A percentile compares a stretch with the other conserved stretches of the same genome.
These are phyloP conservation scores for Solanum ossicruentum DNA, from an alignment of 257 asterid genomes.

Conservation along the genomic window DNA sequence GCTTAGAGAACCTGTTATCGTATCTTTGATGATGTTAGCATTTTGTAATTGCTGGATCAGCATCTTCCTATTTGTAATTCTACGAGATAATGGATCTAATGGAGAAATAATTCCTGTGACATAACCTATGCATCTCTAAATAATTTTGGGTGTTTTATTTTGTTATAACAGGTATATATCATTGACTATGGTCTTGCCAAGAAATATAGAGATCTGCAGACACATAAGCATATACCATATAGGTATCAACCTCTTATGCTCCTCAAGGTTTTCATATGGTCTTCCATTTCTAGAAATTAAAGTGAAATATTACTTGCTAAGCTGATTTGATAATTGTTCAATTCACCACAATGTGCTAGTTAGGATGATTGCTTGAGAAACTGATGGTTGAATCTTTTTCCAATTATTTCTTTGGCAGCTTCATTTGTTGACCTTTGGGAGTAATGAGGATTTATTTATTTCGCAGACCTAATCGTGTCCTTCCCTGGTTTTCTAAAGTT, in stretches of 20 bases:
- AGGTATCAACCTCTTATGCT: slow-evolving; percentile 28
- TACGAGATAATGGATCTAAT: neutral
- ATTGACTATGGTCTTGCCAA: slow-evolving; percentile 97
- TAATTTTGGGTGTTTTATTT: neutral
- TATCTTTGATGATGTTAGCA: neutral
- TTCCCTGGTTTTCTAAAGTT: neutral
- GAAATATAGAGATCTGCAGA: slow-evolving; percentile 85
- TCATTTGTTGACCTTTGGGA: neutral
- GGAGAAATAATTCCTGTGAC: neutral
- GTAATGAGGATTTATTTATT: neutral
- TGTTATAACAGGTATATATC: slow-evolving; percentile 55
- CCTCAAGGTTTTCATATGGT: neutral
- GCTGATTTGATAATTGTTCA: neutral
- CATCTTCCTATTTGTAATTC: neutral
- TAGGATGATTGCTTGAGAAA: neutral
- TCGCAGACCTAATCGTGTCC: neutral
- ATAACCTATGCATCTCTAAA: neutral
- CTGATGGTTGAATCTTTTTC: neutral
- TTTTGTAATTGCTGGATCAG: neutral
- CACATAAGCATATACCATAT: slow-evolving; percentile 95
- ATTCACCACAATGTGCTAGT: neutral
- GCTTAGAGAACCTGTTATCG: neutral
- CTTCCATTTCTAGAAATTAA: neutral
- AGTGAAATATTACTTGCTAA: neutral
- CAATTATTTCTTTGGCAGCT: neutral